These are phyloP conservation scores for Monascus ruber DNA, from an alignment of 2,329 filamentous ascomycete species.

Conservation along the genomic window DNA sequence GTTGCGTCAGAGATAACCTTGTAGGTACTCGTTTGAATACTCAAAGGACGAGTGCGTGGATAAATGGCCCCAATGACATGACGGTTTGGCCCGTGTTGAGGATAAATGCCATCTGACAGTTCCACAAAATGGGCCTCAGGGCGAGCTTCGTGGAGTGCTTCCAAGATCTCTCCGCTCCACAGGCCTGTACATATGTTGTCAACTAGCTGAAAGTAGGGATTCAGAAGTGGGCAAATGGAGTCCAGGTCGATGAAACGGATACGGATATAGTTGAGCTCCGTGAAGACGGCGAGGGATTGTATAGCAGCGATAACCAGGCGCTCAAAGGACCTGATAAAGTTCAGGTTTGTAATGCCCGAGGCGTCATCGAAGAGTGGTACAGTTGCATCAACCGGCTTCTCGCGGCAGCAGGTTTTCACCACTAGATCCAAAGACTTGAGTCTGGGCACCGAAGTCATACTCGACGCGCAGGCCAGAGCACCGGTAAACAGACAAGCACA, in stretches of 20 bases:
- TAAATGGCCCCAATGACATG: conserved; percentile 24
- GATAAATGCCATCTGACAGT: conserved; percentile 52
- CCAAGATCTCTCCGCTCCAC: conserved; percentile 59
- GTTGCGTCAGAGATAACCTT: conserved; percentile 30
- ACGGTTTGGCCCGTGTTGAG: conserved; percentile 19
- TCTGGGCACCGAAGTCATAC: conserved; percentile 27
- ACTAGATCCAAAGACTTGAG: conserved; percentile 60
- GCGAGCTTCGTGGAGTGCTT: conserved; percentile 47
- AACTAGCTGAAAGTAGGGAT: conserved; percentile 59
- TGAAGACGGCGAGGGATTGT: conserved; percentile 47
- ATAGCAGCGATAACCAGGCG: conserved; percentile 54
- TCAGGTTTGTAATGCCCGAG: conserved; percentile 59
- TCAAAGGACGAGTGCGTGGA: conserved; percentile 26
- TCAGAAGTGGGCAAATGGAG: conserved; percentile 57
- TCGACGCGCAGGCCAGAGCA: conserved; percentile 41
- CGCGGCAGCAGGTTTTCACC: conserved; percentile 62
- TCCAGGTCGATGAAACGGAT: conserved; percentile 69
- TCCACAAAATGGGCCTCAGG: conserved; percentile 50
- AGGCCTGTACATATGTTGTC: conserved; percentile 54
- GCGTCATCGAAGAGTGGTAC: conserved; percentile 48
- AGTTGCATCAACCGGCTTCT: conserved; percentile 17
- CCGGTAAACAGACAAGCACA: conserved; percentile 58
- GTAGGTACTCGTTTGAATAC: conserved; percentile 30
- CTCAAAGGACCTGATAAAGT: conserved; percentile 63
- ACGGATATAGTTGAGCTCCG: conserved; percentile 51